Base-by-base conservation (phyloP, 225 moss, liverwort and hornwort species). In the Polytrichum commune region DNA sequence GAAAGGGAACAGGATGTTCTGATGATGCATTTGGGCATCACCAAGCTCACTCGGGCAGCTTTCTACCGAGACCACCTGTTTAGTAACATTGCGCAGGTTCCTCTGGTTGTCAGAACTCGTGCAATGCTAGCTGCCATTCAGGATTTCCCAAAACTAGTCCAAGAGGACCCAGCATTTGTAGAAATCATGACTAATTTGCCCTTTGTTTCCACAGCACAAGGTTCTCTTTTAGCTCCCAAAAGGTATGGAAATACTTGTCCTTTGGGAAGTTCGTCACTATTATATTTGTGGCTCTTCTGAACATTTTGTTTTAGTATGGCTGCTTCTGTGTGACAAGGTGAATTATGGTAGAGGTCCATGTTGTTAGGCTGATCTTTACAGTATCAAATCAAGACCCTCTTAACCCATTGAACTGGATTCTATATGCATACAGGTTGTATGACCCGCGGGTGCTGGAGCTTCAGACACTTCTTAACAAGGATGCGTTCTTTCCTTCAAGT, bases 401-500 rank as follows among this genome's bases (percentile, higher is more conserved):
- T 46, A 46, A 46, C 46, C 46, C 46, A 70, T 64, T 73, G 62
- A 75, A 53, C 32, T 16, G 63, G 27, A 29, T 62, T 13, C 71
- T 57, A 53, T 23, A 71, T 60, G 73, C 71, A 63, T 46, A 46
- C 87, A 93, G 91, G 72, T 85, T 93, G 88, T 91, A 93, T 55
- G 93, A 93, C 70, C 93, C 93, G 66, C 84, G 93, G 64, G 81
- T 93, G 56, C 83, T 81, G 27, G 93, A 93, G 81, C 84, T 93
- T 60, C 88, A 90, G 71, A 88, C 91, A 18, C 76, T 93, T 18
- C 86, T 93, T 30, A 93, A 90, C 81, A 91, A 91, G 75, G 89
- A 91, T 67, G 82, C 70, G 2, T 93, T 79, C 74, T 93, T 93
- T 62, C 91, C 93, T 54, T 88, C 93, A 10, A 79, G 81, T 65